Conservation (phyloP, 192 early-diverging fungal genomes). For the Coemansia sp. region DNA sequence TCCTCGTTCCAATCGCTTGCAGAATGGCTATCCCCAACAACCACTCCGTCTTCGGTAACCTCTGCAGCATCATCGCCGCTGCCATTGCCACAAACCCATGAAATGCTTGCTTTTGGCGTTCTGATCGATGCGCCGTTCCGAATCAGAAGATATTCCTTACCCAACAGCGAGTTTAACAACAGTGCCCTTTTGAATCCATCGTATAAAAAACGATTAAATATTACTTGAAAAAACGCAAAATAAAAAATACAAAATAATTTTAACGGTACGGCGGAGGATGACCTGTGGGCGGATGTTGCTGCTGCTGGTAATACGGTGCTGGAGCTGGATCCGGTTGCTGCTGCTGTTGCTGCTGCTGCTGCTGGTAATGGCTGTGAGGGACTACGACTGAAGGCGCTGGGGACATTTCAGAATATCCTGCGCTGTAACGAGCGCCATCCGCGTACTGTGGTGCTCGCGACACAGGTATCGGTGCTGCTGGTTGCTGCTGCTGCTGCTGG, state of each 20-base stretch:
- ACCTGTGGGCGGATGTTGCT: constrained; percentile 6
- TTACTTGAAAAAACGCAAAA: not conserved
- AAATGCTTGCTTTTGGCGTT: constrained; percentile 30
- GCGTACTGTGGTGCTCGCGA: not conserved
- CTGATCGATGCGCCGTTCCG: constrained; percentile 37
- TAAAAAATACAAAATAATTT: not conserved
- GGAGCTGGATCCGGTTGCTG: constrained; percentile 9
- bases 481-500: not conserved
- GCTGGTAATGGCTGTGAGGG: constrained; percentile 5
- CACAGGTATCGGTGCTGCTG: not conserved
- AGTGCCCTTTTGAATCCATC: too few species aligned
- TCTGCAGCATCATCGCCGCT: not conserved
- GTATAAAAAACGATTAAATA: too few species aligned
- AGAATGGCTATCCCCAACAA: not conserved
- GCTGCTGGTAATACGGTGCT: constrained; percentile 12
- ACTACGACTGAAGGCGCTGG: not conserved
- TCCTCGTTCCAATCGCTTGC: not conserved
- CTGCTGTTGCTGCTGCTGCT: constrained; percentile 19
- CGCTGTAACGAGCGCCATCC: not conserved
- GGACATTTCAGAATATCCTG: not conserved
- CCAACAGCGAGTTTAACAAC: not conserved
- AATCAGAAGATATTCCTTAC: constrained; percentile 28
- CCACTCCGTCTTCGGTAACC: not conserved
- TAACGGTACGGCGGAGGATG: constrained; percentile 4
- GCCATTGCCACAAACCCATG: constrained; percentile 1